Evolutionary conservation across 2,329 filamentous ascomycete species (phyloP).

Genomic region (Periconia sp.): DNA sequence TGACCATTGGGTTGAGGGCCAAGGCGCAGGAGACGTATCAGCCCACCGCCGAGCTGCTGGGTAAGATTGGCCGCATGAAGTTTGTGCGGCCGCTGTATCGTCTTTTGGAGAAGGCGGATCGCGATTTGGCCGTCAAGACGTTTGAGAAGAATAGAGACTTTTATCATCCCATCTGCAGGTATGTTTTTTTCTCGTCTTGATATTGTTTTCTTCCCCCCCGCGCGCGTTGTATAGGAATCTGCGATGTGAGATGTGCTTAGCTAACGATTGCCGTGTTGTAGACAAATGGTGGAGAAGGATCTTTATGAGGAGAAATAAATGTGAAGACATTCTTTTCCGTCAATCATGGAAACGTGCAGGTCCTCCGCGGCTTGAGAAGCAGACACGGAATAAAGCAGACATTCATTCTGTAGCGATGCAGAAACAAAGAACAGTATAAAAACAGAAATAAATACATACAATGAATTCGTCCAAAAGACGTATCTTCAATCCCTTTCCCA

Average conservation of each 20-base stretch:
- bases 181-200: constrained; percentile 1
- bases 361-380: too few relatives aligned
- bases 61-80: constrained; percentile 91
- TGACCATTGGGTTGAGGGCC: constrained; percentile 75
- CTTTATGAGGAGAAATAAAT: constrained; percentile 46
- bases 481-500: too few relatives aligned
- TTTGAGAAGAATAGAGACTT: constrained; percentile 89
- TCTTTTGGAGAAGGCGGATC: constrained; percentile 72
- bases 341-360: too few relatives aligned
- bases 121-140: constrained; percentile 73
- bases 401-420: background rate
- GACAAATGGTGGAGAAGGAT: constrained; percentile 79
- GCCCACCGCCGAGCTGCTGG: constrained; percentile 73
- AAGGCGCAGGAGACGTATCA: constrained; percentile 69
- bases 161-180: constrained; percentile 89
- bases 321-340: background rate
- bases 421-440: background rate
- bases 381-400: too few relatives aligned
- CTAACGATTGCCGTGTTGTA: constrained; percentile 6
- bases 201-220: background rate
- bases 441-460: background rate
- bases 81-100: constrained; percentile 87
- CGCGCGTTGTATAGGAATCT: background rate
- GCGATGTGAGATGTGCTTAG: background rate
- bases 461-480: too few relatives aligned